Conservation (phyloP, 1,284 basidiomycete genomes). For the Phylloporus sp. region DNA sequence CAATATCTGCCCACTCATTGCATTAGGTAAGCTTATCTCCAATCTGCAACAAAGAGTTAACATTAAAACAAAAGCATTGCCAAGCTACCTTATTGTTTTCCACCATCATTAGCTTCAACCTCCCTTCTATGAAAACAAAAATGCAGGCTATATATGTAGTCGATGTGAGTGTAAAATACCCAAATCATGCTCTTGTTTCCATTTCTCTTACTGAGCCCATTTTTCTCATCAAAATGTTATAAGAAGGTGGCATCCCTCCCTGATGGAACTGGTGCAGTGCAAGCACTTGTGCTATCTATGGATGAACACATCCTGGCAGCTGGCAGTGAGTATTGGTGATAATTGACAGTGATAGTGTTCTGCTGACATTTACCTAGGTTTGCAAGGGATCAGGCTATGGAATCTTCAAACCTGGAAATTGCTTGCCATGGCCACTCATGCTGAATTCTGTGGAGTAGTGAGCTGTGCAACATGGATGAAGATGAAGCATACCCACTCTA, state of each 20-base stretch:
- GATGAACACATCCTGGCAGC: background rate
- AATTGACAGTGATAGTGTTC: background rate
- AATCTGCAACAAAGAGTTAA: no score
- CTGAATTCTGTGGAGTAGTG: background rate
- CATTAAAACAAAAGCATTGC: no score
- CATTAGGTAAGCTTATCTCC: no score
- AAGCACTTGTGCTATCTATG: background rate
- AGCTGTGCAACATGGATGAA: constrained; percentile 10
- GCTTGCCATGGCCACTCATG: background rate
- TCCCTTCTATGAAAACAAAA: no score
- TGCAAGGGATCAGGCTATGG: background rate
- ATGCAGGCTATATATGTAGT: background rate
- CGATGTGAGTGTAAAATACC: background rate
- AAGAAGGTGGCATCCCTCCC: background rate
- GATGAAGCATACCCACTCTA: background rate
- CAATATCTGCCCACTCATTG: no score
- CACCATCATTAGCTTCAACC: no score
- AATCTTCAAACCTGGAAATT: background rate
- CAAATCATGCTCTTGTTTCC: background rate
- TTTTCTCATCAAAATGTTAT: background rate
- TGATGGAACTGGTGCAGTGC: background rate
- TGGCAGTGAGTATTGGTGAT: background rate
- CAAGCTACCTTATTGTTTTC: no score
- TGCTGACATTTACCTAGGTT: background rate
- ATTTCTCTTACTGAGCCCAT: background rate